Conservation (phyloP, 768 basidiomycete species). For the Termitomyces sp. region DNA sequence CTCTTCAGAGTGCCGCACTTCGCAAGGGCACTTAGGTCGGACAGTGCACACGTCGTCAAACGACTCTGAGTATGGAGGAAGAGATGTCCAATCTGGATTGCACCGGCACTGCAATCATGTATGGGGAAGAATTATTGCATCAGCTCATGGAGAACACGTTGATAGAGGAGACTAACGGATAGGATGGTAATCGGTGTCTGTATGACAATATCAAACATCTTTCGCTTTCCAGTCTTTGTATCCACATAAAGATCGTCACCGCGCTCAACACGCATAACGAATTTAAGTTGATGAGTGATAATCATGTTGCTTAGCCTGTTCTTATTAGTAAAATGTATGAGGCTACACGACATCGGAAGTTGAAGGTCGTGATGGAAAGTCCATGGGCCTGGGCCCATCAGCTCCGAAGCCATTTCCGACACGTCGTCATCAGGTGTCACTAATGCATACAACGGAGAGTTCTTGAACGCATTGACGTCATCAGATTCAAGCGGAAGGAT, state of each 20-base stretch:
- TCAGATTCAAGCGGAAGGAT: slow-evolving; percentile 80
- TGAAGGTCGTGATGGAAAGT: slow-evolving; percentile 62
- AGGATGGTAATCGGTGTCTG: slow-evolving; percentile 84
- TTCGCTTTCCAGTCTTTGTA: slow-evolving; percentile 63
- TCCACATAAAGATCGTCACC: slow-evolving; percentile 67
- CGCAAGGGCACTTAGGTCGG: slow-evolving; percentile 44
- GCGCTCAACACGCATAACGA: slow-evolving; percentile 77
- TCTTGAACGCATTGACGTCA: slow-evolving; percentile 51
- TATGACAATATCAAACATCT: slow-evolving; percentile 83
- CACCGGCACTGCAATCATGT: slow-evolving; percentile 61
- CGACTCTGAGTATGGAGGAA: slow-evolving; percentile 67
- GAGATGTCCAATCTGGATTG: slow-evolving; percentile 71
- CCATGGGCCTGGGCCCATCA: slow-evolving; percentile 89
- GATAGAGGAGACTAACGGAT: slow-evolving; percentile 52
- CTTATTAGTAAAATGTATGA: slow-evolving; percentile 74
- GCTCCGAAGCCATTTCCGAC: slow-evolving; percentile 50
- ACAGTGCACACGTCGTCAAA: slow-evolving; percentile 31
- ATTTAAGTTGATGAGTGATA: slow-evolving; percentile 74
- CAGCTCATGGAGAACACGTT: background rate
- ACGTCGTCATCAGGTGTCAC: slow-evolving; percentile 44
- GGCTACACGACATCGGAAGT: slow-evolving; percentile 59
- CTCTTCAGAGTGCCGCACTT: slow-evolving; percentile 15
- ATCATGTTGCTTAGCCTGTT: slow-evolving; percentile 72
- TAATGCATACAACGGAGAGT: slow-evolving; percentile 62
- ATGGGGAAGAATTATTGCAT: background rate